A percentile compares a stretch with the other conserved stretches of the same genome.
Evolutionary conservation across 768 basidiomycete genomes (phyloP).

Genomic region (Lepiota brunneoincarnata): DNA sequence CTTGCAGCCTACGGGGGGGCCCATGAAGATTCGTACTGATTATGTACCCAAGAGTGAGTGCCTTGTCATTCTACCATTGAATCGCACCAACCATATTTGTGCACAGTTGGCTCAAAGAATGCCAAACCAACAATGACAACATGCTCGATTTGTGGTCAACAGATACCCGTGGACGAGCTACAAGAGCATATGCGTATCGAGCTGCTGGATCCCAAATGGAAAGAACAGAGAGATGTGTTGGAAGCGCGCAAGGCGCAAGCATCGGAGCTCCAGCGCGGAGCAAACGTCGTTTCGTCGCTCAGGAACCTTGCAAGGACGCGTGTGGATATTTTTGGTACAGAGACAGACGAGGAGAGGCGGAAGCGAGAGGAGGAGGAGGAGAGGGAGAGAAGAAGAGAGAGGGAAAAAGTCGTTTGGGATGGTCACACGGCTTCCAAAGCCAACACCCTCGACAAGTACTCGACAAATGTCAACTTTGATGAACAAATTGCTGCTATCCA

Average conservation of each 20-base stretch:
- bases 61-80: background rate
- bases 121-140: constrained; percentile 74
- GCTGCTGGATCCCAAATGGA: constrained; percentile 96
- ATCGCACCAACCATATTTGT: constrained; percentile 4
- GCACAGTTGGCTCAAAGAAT: constrained; percentile 62
- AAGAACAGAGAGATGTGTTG: constrained; percentile 86
- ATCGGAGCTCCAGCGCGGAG: constrained; percentile 83
- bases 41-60: constrained; percentile 89
- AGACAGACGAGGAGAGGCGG: constrained; percentile 87
- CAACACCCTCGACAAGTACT: constrained; percentile 90
- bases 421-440: constrained; percentile 96
- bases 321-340: constrained; percentile 95
- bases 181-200: constrained; percentile 99
- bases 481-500: constrained; percentile 98
- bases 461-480: constrained; percentile 90
- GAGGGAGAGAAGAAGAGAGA: constrained; percentile 75
- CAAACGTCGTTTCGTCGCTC: constrained; percentile 92
- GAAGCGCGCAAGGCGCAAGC: constrained; percentile 90
- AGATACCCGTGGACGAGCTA: constrained; percentile 92
- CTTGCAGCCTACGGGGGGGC: constrained; percentile 59
- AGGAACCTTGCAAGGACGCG: constrained; percentile 92
- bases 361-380: constrained; percentile 88
- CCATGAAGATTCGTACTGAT: constrained; percentile 94
- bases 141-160: constrained; percentile 93
- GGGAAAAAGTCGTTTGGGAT: constrained; percentile 98